A percentile compares a stretch with the other conserved stretches of the same genome.
phyloP scores from a whole-genome alignment of 1,139 yeast genomes.

The Komagataea norvegica region DNA sequence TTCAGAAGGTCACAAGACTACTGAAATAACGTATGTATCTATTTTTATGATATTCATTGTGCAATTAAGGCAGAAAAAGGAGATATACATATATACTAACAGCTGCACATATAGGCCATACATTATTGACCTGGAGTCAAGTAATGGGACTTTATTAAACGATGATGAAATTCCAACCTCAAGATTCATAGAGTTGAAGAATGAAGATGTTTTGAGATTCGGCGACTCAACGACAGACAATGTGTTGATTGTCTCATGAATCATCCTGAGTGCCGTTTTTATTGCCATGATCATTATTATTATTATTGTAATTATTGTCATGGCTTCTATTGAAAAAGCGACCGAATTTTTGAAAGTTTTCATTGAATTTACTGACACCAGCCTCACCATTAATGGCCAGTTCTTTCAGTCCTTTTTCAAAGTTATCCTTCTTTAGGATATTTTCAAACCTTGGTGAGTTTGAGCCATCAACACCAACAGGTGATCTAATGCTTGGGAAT shows the following conservation, averaged over 20 bases:
- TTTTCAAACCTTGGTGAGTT: slow-evolving; percentile 25
- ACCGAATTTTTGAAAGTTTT: slow-evolving; percentile 43
- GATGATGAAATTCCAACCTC: slow-evolving; percentile 40
- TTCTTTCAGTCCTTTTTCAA: slow-evolving; percentile 54
- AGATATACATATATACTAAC: slow-evolving; percentile 2
- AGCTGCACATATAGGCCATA: slow-evolving; percentile 31
- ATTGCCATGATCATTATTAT: no score
- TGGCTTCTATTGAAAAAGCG: slow-evolving; percentile 41
- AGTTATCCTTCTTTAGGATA: slow-evolving; percentile 41
- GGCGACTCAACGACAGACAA: slow-evolving; percentile 38
- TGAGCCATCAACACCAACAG: slow-evolving; percentile 12
- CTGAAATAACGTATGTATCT: slow-evolving; percentile 14
- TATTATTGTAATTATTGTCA: not conserved
- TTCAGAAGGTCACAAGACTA: slow-evolving; percentile 22
- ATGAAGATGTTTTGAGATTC: slow-evolving; percentile 44
- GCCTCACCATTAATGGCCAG: slow-evolving; percentile 46
- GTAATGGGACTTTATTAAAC: slow-evolving; percentile 51
- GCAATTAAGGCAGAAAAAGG: not conserved
- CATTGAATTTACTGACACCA: slow-evolving; percentile 54
- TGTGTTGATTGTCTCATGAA: slow-evolving; percentile 21
- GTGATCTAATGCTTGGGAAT: slow-evolving; percentile 16
- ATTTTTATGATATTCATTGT: not conserved
- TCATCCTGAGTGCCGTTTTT: no score
- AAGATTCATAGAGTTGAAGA: slow-evolving; percentile 44
- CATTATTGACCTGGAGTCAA: slow-evolving; percentile 48